Conservation (phyloP, 2,329 filamentous ascomycete species). For the Aspergillus brasiliensis region DNA sequence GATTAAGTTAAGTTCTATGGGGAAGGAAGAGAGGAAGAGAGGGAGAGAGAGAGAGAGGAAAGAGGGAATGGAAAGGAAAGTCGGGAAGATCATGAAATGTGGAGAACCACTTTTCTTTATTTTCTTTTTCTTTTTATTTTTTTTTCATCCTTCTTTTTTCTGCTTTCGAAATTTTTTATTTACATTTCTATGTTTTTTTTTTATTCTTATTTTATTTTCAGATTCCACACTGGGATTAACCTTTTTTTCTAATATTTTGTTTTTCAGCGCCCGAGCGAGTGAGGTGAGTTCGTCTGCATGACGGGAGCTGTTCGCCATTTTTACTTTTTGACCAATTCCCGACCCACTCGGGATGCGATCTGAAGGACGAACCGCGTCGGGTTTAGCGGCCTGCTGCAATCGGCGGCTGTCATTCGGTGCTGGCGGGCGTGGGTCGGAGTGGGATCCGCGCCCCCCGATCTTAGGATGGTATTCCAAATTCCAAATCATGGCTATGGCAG, state of each 20-base stretch:
- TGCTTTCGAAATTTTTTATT: no score
- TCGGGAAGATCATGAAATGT: constrained; percentile 16
- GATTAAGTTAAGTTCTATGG: constrained; percentile 19
- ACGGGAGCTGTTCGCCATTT: constrained; percentile 20
- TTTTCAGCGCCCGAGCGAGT: no score
- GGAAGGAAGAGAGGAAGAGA: neutral
- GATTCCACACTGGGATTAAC: no score
- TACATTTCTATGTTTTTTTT: no score
- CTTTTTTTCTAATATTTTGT: no score
- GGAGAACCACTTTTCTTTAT: neutral
- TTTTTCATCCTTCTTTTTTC: no score
- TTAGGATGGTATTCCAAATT: constrained; percentile 13
- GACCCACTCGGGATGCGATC: constrained; percentile 22
- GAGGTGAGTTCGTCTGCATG: constrained; percentile 18
- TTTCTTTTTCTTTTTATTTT: no score
- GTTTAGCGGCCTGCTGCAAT: neutral
- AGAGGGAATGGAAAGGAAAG: constrained; percentile 7
- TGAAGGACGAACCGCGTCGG: constrained; percentile 1
- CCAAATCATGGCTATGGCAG: constrained; percentile 25
- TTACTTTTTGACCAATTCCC: constrained; percentile 17
- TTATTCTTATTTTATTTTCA: no score
- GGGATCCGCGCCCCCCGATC: constrained; percentile 24
- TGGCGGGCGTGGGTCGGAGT: constrained; percentile 10
- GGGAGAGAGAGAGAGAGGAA: neutral
- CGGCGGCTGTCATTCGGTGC: constrained; percentile 17